Conservation (phyloP, 352 stramenopile genomes). For the Phytophthora tentaculata region DNA sequence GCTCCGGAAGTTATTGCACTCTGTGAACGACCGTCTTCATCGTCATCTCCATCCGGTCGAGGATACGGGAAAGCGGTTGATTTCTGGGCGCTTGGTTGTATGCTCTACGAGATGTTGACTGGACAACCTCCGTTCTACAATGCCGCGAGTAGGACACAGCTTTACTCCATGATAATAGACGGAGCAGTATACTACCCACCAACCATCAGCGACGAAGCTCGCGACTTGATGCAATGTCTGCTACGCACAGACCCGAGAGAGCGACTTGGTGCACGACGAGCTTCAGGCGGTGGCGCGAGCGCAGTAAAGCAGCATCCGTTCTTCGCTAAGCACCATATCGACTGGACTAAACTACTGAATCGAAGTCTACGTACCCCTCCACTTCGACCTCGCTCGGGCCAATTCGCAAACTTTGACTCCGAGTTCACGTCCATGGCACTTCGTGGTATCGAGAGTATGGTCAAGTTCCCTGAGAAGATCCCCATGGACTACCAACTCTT, state of each 20-base stretch:
- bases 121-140: constrained; percentile 88
- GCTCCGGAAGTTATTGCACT: constrained; percentile 78
- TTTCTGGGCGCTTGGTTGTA: constrained; percentile 86
- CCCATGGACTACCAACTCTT: constrained; percentile 86
- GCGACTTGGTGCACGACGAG: constrained; percentile 56
- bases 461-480: constrained; percentile 76
- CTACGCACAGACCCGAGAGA: constrained; percentile 60
- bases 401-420: constrained; percentile 86
- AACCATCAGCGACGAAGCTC: constrained; percentile 55
- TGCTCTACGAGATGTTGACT: constrained; percentile 93
- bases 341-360: constrained; percentile 63
- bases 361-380: constrained; percentile 53
- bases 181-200: constrained; percentile 54
- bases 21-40: constrained; percentile 34
- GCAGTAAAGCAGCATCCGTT: constrained; percentile 75
- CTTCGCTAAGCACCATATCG: constrained; percentile 65
- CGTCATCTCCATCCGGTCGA: constrained; percentile 28
- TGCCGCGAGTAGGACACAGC: constrained; percentile 57
- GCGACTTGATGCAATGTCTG: constrained; percentile 57
- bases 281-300: constrained; percentile 28
- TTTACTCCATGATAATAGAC: constrained; percentile 72
- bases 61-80: constrained; percentile 90
- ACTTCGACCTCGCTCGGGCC: constrained; percentile 67
- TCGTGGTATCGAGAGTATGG: constrained; percentile 73
- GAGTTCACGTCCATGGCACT: constrained; percentile 88